Base-by-base conservation (phyloP, 2,329 filamentous ascomycete genomes). In the Claviceps pazoutovae region DNA sequence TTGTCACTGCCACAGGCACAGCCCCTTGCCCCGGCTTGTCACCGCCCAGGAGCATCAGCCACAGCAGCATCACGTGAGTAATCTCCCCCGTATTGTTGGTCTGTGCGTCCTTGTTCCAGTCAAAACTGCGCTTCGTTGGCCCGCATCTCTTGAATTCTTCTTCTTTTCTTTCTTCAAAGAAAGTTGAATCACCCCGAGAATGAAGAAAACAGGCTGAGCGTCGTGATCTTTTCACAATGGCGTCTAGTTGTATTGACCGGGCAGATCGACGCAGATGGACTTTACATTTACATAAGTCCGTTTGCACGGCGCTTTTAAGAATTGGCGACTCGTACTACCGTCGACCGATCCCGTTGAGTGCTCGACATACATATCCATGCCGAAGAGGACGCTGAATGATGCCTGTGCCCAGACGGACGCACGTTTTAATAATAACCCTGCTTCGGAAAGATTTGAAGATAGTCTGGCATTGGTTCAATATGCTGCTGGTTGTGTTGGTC, bases 291-390 rank as follows among this genome's bases (percentile, higher is more conserved):
- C 21, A 19, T 13, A 23, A 39, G 57, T 48, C 61, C 58, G 59
- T 59, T 61, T 62, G 67, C 62, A 62, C 73, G 77, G 74, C 70
- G 75, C 76, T 79, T 79, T 67, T 68, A 80, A 80, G 77, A 80
- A 81, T 80, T 79, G 76, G 72, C 68, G 73, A 76, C 70, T 76
- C 73, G 73, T 69, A 65, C 62, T 59, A 53, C 68, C 67, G 69
- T 78, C 75, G 70, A 71, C 71, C 76, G 74, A 73, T 80, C 76
- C 78, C 78, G 78, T 81, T 79, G 75, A 78, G 76, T 73, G 72
- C 67, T 73, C 76, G 73, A 80, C 75, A 79, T 76, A 21, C 75
- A 79, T 76, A 43, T 58, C 55, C 46, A 50, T 23, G 30, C 36
- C 30, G 17, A 26, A 37, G 17, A 23, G 43, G 41, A 11, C 3